Conservation (phyloP, 192 early-diverging fungal genomes). For the Physocladia obscura region DNA sequence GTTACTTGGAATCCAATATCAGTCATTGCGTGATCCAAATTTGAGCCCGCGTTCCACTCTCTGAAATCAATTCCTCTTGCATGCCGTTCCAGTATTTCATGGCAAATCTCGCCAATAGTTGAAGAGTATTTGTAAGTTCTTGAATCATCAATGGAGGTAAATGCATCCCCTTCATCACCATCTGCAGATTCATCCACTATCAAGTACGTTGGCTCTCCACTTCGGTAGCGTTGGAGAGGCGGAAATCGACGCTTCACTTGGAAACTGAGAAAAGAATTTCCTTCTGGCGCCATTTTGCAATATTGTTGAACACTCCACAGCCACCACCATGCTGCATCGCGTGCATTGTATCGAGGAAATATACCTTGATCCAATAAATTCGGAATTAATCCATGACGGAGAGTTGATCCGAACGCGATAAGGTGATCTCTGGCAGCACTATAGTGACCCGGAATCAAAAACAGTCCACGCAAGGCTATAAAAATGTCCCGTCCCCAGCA, state of each 20-base stretch:
- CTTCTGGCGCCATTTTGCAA: conserved; percentile 73
- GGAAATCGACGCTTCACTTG: conserved; percentile 82
- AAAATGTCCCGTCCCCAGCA: conserved; percentile 99
- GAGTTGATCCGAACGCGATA: conserved; percentile 84
- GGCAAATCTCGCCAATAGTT: conserved; percentile 83
- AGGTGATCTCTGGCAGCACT: conserved; percentile 83
- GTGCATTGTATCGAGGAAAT: conserved; percentile 88
- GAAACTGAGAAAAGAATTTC: conserved; percentile 67
- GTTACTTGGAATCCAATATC: conserved; percentile 85
- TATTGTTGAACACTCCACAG: conserved; percentile 88
- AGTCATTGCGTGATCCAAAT: conserved; percentile 88
- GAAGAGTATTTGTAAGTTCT: conserved; percentile 61
- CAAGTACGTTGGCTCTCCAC: conserved; percentile 35
- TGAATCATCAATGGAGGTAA: conserved; percentile 48
- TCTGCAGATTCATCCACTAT: conserved; percentile 30
- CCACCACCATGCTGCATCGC: conserved; percentile 97
- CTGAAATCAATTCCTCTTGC: conserved; percentile 86
- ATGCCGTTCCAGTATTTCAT: conserved; percentile 90
- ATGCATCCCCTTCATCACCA: conserved; percentile 31
- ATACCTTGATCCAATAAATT: conserved; percentile 89
- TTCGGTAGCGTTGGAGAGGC: conserved; percentile 47
- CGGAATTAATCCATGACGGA: conserved; percentile 95
- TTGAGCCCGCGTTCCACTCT: conserved; percentile 91
- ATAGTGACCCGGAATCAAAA: conserved; percentile 80
- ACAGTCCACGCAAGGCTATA: conserved; percentile 81